phyloP scores from a whole-genome alignment of 2,329 filamentous ascomycete species.

The Metarhizium sp. region DNA sequence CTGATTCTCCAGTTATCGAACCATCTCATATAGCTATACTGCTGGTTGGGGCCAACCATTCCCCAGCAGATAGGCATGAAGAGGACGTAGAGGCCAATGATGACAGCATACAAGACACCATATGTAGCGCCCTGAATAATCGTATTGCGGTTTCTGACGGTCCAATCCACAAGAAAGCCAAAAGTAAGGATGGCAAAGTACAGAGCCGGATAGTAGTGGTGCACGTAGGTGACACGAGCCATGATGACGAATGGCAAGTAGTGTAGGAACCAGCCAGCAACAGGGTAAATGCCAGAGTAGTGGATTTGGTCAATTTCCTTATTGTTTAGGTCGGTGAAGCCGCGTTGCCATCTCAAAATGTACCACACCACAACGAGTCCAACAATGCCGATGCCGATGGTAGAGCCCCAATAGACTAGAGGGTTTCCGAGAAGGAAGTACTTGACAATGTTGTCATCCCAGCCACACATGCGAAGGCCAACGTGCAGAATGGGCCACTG shows the following conservation, averaged over 20 bases:
- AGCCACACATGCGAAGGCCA: conserved; percentile 95
- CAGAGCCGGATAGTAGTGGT: conserved; percentile 97
- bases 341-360: conserved; percentile 88
- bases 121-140: conserved; percentile 61
- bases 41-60: conserved; percentile 74
- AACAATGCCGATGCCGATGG: conserved; percentile 65
- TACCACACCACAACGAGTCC: conserved; percentile 73
- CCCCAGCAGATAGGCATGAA: conserved; percentile 96
- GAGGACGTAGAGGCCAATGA: conserved; percentile 75
- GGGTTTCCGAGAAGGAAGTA: conserved; percentile 98
- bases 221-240: conserved; percentile 97
- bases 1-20: conserved; percentile 78
- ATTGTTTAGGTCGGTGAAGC: conserved; percentile 72
- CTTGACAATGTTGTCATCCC: conserved; percentile 92
- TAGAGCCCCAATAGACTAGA: conserved; percentile 90
- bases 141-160: conserved; percentile 57
- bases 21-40: conserved; percentile 94
- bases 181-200: conserved; percentile 92
- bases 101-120: conserved; percentile 58
- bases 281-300: conserved; percentile 83
- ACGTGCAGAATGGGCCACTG: conserved; percentile 96
- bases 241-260: conserved; percentile 94
- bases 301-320: conserved; percentile 88
- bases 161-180: conserved; percentile 84
- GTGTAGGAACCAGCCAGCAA: conserved; percentile 91